phyloP scores from a whole-genome alignment of 257 asterid species.

The Henckelia pumila region DNA sequence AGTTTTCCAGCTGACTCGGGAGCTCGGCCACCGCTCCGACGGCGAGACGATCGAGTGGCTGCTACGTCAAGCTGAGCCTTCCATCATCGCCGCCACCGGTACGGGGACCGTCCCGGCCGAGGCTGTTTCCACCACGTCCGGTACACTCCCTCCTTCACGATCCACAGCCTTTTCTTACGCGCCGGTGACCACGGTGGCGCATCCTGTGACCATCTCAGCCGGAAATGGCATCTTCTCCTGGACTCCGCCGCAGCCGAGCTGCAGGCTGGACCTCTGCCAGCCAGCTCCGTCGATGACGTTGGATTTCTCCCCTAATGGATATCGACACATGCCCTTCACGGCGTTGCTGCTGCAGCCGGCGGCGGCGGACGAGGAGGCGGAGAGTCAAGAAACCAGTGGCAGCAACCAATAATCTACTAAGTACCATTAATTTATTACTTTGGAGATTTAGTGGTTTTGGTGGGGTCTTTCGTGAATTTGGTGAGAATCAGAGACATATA shows the following conservation, averaged over 20 bases:
- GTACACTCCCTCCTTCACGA: constrained; percentile 24
- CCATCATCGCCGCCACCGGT: constrained; percentile 68
- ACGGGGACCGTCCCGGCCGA: constrained; percentile 55
- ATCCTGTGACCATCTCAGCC: neutral
- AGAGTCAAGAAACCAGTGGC: neutral
- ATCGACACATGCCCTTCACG: constrained; percentile 64
- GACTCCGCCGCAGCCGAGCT: constrained; percentile 30
- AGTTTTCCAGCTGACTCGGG: constrained; percentile 73
- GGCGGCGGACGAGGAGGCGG: constrained; percentile 40
- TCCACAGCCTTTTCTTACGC: constrained; percentile 20
- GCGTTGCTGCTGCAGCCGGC: constrained; percentile 63
- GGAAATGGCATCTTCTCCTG: constrained; percentile 13
- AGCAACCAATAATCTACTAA: neutral
- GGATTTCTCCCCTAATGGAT: constrained; percentile 36
- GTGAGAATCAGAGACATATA: neutral
- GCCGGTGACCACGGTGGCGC: constrained; percentile 18
- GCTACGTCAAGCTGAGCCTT: constrained; percentile 61
- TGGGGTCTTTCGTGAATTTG: neutral
- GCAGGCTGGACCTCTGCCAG: constrained; percentile 50
- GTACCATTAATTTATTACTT: neutral
- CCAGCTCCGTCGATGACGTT: constrained; percentile 36
- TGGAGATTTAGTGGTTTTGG: neutral
- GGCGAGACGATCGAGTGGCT: constrained; percentile 94
- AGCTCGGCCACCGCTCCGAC: constrained; percentile 70
- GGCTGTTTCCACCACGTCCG: constrained; percentile 34